Conservation (phyloP, 2,329 filamentous ascomycete genomes). For the Exophiala calicioides region DNA sequence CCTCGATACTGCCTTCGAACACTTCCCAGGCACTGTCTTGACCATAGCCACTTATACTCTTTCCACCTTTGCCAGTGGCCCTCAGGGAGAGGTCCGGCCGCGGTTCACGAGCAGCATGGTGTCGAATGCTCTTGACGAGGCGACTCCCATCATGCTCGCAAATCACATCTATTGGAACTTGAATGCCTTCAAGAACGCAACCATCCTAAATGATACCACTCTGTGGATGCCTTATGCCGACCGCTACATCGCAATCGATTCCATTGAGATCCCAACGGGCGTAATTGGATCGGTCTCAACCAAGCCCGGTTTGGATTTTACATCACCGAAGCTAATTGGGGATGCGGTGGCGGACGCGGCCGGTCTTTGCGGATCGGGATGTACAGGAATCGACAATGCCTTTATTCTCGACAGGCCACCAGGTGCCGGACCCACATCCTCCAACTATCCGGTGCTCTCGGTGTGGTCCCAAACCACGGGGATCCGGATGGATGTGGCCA, state of each 20-base stretch:
- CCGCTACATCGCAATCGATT: conserved; percentile 51
- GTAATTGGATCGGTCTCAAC: conserved; percentile 75
- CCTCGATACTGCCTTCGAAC: conserved; percentile 45
- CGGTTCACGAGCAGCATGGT: conserved; percentile 48
- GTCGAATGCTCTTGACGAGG: conserved; percentile 46
- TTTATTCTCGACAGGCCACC: conserved; percentile 49
- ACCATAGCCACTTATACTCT: conserved; percentile 50
- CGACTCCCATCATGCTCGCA: conserved; percentile 53
- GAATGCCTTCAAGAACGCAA: conserved; percentile 48
- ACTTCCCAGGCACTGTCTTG: conserved; percentile 51
- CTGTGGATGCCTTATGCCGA: conserved; percentile 48
- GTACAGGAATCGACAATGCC: conserved; percentile 76
- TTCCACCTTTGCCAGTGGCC: conserved; percentile 40
- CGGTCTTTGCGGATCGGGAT: conserved; percentile 77
- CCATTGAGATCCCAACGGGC: conserved; percentile 73
- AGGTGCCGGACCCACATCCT: conserved; percentile 31
- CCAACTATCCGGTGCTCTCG: conserved; percentile 55
- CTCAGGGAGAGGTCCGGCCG: conserved; percentile 40
- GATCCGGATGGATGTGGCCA: conserved; percentile 77
- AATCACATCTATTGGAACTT: conserved; percentile 57
- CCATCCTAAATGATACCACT: conserved; percentile 44
- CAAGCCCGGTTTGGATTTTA: conserved; percentile 66
- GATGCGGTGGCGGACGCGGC: conserved; percentile 64
- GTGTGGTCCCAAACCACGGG: conserved; percentile 70
- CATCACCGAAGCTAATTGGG: conserved; percentile 75